Evolutionary conservation across 805 yeast genomes (phyloP), one percentile per base, ranked within the genome.

Genomic region (Yarrowia phangngaensis): DNA sequence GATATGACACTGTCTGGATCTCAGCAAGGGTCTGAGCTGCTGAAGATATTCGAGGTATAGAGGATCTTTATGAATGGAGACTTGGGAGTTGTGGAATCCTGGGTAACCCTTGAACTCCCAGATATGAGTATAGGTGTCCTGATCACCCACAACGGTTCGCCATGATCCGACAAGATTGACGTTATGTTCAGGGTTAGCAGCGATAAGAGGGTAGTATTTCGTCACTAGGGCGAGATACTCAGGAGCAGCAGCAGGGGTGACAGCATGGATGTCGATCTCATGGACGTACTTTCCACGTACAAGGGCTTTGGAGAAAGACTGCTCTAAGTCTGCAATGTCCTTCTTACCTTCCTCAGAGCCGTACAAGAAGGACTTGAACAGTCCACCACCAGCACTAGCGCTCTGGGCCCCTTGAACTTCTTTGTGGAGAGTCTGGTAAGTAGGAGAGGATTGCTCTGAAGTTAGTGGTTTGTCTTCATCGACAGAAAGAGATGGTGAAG

Each of bases 21-120:
- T 58, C 14, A 68, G 59, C 26, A 58, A 52, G 2, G 60, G 58
- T 14, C 70, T 61, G 43, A 69, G 58, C 22, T 53, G 41, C 27
- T 51, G 56, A 8, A 64, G 56, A 34, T 59, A 64, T 16, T 59
- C 57, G 16, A 62, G 51, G 53, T 63, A 66, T 38, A 51, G 47
- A 13, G 58, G 58, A 43, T 61, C 55, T 26, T 53, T 50, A 50
- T 69, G 70, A 11, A 66, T 56, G 14, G 53, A 51, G 28, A 60
- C 64, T 54, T 62, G 63, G 3, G 71, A 61, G 49, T 57, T 58
- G 53, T 70, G 73, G 55, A 66, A 65, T 3, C 70, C 72, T 0
- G 67, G 58, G 51, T 65, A 66, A 32, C 72, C 70, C 35, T 67
- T 64, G 55, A 69, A 70, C 54, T 69, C 72, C 72, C 71, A 69